Conservation (phyloP, 768 basidiomycete species). For the Guyanaporus albipodus region DNA sequence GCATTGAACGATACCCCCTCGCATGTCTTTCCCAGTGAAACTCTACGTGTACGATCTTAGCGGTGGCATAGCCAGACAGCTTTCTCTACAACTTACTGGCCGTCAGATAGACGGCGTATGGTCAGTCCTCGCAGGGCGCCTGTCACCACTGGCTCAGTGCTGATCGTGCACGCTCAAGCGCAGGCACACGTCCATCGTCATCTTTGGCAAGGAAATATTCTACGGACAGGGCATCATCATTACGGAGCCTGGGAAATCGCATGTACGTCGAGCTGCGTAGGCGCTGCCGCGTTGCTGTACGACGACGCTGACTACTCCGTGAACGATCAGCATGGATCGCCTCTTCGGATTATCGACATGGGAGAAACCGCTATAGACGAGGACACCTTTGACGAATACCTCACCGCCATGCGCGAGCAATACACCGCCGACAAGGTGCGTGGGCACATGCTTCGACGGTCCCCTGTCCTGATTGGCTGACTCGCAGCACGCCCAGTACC, state of each 20-base stretch:
- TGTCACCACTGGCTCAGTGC: background rate
- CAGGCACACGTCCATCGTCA: constrained; percentile 93
- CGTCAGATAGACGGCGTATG: constrained; percentile 92
- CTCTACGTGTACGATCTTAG: constrained; percentile 92
- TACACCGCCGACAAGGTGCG: constrained; percentile 89
- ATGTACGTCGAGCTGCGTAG: constrained; percentile 47
- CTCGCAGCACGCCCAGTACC: constrained; percentile 53
- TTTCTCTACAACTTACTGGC: constrained; percentile 81
- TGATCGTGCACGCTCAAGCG: constrained; percentile 9
- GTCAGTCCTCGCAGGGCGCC: constrained; percentile 38
- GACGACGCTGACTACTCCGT: background rate
- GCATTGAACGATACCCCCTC: background rate
- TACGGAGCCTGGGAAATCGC: constrained; percentile 73
- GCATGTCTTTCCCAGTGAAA: constrained; percentile 47
- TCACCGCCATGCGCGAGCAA: constrained; percentile 66
- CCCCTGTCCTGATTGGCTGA: background rate
- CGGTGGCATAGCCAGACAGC: constrained; percentile 74
- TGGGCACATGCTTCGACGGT: background rate
- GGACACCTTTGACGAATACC: constrained; percentile 81
- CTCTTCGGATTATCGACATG: constrained; percentile 66
- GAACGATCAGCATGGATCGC: constrained; percentile 63
- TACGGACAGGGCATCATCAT: constrained; percentile 85
- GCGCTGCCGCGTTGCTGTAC: background rate
- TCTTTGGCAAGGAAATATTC: constrained; percentile 81
- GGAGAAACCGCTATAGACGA: constrained; percentile 80